These are phyloP conservation scores for Dryas alaskensis DNA, from an alignment of 306 rosid species.

Conservation along the genomic window DNA sequence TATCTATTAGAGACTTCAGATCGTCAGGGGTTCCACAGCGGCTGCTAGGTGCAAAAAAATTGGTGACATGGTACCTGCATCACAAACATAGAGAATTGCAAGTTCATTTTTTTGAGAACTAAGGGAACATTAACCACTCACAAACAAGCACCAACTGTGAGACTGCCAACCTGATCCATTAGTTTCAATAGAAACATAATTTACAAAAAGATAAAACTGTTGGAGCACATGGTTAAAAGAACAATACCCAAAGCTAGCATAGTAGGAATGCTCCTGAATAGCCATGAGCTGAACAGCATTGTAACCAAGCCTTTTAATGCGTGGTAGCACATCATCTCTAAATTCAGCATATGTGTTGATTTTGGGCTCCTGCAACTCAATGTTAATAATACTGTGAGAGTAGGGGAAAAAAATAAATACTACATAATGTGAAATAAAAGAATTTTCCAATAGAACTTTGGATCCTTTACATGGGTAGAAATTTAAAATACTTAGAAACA, in stretches of 20 bases:
- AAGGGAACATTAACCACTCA: neutral
- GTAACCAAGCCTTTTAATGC: constrained; percentile 82
- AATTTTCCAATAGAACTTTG: neutral
- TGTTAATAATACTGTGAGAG: constrained; percentile 11
- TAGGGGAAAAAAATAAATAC: neutral
- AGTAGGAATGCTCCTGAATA: constrained; percentile 96
- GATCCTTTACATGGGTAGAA: neutral
- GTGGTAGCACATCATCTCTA: constrained; percentile 85
- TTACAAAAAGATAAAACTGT: neutral
- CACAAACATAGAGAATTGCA: constrained; percentile 11
- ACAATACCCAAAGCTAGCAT: constrained; percentile 96
- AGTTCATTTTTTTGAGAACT: constrained; percentile 3
- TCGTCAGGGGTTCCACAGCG: constrained; percentile 98
- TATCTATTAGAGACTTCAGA: constrained; percentile 85
- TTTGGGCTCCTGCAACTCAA: constrained; percentile 66
- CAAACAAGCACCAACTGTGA: neutral
- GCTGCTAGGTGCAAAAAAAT: constrained; percentile 97
- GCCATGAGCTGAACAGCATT: constrained; percentile 99
- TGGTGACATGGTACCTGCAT: constrained; percentile 92
- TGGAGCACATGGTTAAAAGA: constrained; percentile 19
- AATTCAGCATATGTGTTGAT: constrained; percentile 78
- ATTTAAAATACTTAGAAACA: neutral
- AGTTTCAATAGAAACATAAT: neutral
- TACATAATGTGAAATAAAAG: neutral
- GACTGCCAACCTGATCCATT: neutral